Conservation (phyloP, 768 basidiomycete species). For the Rhizopogon vinicolor region DNA sequence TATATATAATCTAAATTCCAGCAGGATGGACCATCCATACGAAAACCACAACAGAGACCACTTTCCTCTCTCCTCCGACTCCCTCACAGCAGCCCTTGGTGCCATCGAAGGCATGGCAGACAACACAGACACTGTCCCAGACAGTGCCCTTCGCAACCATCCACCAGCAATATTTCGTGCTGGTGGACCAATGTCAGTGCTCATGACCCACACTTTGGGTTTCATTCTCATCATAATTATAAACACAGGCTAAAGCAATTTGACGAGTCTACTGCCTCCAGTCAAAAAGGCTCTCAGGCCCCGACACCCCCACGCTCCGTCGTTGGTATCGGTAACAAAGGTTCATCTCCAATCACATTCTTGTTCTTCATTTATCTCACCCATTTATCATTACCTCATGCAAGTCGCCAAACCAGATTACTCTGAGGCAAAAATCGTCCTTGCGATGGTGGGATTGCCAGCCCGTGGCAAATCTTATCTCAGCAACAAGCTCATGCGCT, state of each 20-base stretch:
- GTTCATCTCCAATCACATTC: conserved; percentile 31
- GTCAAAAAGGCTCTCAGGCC: conserved; percentile 66
- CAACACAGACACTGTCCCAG: conserved; percentile 6
- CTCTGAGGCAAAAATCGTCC: conserved; percentile 96
- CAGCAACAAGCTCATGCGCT: conserved; percentile 96
- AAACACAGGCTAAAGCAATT: conserved; percentile 67
- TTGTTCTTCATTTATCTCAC: conserved; percentile 3
- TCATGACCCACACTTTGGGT: background rate
- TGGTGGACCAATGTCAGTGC: conserved; percentile 66
- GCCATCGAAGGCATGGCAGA: conserved; percentile 23
- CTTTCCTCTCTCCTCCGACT: conserved; percentile 10
- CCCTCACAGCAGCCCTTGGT: conserved; percentile 7
- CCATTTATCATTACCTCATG: background rate
- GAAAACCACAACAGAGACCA: conserved; percentile 12
- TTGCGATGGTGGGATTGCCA: conserved; percentile 98
- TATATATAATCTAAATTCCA: background rate
- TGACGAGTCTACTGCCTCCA: conserved; percentile 68
- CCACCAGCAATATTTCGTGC: conserved; percentile 67
- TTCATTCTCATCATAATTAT: conserved; percentile 1
- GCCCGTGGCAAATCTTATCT: conserved; percentile 98
- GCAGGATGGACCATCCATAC: conserved; percentile 4
- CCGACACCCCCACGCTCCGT: conserved; percentile 80
- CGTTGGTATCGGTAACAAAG: conserved; percentile 87
- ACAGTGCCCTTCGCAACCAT: conserved; percentile 9
- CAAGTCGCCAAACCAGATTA: conserved; percentile 95